Percentiles rank a stretch among this genome's conserved stretches.
phyloP scores from a whole-genome alignment of 352 stramenopile species.

The Globisporangium ultimum region DNA sequence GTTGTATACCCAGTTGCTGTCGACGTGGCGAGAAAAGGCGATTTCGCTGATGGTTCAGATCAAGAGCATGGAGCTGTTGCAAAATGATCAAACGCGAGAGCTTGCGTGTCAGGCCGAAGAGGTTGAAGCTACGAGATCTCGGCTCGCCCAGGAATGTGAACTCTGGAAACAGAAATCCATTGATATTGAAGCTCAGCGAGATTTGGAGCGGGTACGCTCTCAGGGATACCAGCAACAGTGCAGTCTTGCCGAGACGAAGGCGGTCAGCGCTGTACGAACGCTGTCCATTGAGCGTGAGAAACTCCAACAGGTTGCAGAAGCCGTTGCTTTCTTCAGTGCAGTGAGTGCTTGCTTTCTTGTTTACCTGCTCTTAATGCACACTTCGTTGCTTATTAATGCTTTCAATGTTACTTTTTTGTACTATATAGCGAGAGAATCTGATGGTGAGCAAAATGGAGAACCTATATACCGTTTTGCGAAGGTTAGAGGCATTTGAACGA shows the following conservation, averaged over 20 bases:
- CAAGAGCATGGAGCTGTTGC: constrained; percentile 30
- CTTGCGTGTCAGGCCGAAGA: constrained; percentile 11
- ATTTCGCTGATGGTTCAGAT: constrained; percentile 57
- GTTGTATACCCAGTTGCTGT: constrained; percentile 33
- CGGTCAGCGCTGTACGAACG: constrained; percentile 41
- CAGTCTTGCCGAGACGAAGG: constrained; percentile 33
- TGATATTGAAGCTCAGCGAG: constrained; percentile 60
- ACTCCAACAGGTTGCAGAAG: constrained; percentile 36
- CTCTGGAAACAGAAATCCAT: constrained; percentile 48
- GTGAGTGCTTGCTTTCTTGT: constrained; percentile 14
- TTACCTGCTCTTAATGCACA: too few relatives aligned
- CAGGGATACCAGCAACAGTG: constrained; percentile 25
- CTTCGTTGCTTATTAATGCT: too few relatives aligned
- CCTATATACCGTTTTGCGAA: constrained; percentile 21
- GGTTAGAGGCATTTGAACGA: constrained; percentile 37
- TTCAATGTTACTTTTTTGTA: too few relatives aligned
- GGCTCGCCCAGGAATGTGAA: constrained; percentile 29
- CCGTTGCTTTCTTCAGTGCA: constrained; percentile 39
- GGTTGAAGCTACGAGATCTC: constrained; percentile 10
- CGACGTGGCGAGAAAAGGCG: constrained; percentile 56
- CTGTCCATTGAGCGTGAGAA: constrained; percentile 47
- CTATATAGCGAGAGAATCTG: constrained; percentile 24
- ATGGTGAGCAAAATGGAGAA: constrained; percentile 51
- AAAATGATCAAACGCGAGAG: constrained; percentile 9
- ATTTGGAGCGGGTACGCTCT: constrained; percentile 38